Conservation (phyloP, 1,284 basidiomycete species). For the Earliella scabrosa region DNA sequence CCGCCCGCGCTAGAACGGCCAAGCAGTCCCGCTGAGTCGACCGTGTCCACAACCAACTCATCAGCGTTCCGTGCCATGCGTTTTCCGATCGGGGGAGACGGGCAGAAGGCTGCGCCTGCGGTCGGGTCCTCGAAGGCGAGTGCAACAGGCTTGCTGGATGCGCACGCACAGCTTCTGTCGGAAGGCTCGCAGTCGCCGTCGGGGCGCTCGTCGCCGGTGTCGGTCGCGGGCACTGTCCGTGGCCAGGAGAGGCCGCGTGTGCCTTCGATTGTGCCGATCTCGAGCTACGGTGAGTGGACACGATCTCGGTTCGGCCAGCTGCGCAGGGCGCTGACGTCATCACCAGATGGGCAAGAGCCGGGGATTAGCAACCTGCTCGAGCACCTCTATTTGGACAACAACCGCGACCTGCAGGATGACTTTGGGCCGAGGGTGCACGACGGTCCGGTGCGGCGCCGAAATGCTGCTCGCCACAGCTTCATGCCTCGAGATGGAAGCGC, state of each 20-base stretch:
- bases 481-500: constrained; percentile 58
- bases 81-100: constrained; percentile 71
- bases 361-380: constrained; percentile 87
- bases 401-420: constrained; percentile 82
- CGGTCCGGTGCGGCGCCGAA: constrained; percentile 77
- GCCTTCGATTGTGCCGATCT: constrained; percentile 59
- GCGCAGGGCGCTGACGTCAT: neutral
- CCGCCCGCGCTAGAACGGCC: constrained; percentile 55
- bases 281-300: constrained; percentile 65
- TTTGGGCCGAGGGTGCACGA: constrained; percentile 88
- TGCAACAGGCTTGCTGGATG: constrained; percentile 76
- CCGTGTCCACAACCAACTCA: constrained; percentile 70
- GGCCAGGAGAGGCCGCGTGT: constrained; percentile 48
- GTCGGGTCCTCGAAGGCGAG: constrained; percentile 80
- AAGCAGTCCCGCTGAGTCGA: constrained; percentile 73
- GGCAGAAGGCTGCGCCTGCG: constrained; percentile 83
- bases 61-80: constrained; percentile 59
- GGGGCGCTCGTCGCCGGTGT: constrained; percentile 72
- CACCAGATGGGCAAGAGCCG: constrained; percentile 81
- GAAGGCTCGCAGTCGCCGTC: constrained; percentile 71
- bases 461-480: constrained; percentile 66
- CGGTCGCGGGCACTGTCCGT: constrained; percentile 56
- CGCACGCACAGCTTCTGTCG: constrained; percentile 62
- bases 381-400: constrained; percentile 87
- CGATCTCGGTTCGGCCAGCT: neutral